A percentile compares a stretch with the other conserved stretches of the same genome.
Conservation (phyloP, 805 yeast species). For the Yarrowia sp. region DNA sequence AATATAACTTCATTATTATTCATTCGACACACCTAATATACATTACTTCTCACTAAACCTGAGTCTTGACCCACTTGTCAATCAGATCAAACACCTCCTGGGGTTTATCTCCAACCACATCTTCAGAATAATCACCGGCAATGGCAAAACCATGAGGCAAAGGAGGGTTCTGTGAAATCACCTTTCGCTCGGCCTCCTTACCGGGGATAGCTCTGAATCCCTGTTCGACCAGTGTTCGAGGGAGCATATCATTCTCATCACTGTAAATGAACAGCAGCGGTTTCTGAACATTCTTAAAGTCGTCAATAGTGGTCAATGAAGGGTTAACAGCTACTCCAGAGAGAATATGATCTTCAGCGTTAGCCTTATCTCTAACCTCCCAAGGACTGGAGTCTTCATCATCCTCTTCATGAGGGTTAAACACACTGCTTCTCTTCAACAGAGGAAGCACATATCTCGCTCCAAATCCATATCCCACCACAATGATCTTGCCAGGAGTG, state of each 20-base stretch:
- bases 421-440: constrained; percentile 30
- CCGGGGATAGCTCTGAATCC: constrained; percentile 29
- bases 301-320: constrained; percentile 35
- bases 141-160: constrained; percentile 47
- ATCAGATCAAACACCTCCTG: constrained; percentile 32
- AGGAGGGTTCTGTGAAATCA: constrained; percentile 33
- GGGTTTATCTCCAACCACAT: constrained; percentile 39
- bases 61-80: constrained; percentile 24
- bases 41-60: background rate
- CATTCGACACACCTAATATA: too few species aligned
- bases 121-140: constrained; percentile 43
- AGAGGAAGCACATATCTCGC: constrained; percentile 37
- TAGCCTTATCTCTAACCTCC: constrained; percentile 13
- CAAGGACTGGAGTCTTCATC: constrained; percentile 33
- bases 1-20: too few species aligned
- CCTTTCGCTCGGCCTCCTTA: background rate
- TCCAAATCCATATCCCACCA: constrained; percentile 40
- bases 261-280: constrained; percentile 36
- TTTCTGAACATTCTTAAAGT: constrained; percentile 35
- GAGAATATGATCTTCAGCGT: constrained; percentile 33
- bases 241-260: constrained; percentile 35
- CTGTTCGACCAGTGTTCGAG: constrained; percentile 31
- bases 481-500: constrained; percentile 35
- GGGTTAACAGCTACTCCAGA: constrained; percentile 38
- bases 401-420: constrained; percentile 28